phyloP scores from a whole-genome alignment of 2,329 filamentous ascomycete species.

The Fusarium bactridioides region DNA sequence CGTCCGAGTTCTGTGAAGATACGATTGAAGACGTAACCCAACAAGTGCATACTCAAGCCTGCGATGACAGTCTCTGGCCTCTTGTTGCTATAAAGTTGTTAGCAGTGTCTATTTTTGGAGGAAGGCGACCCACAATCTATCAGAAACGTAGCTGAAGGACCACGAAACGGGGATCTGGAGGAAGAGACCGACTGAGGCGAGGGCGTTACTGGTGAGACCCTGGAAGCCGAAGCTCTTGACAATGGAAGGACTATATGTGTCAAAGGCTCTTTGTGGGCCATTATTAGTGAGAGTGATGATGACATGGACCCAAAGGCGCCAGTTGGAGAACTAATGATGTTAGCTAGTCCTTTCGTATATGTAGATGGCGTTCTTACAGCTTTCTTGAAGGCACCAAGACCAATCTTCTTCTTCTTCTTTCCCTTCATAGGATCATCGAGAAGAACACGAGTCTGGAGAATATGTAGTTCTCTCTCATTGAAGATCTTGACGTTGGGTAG shows the following conservation, averaged over 20 bases:
- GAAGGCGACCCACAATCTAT: slow-evolving; percentile 54
- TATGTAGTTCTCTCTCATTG: slow-evolving; percentile 51
- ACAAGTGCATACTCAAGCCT: slow-evolving; percentile 55
- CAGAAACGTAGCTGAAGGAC: slow-evolving; percentile 60
- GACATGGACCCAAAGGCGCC: slow-evolving; percentile 61
- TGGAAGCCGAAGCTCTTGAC: slow-evolving; percentile 62
- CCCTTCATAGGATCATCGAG: slow-evolving; percentile 56
- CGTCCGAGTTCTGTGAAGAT: slow-evolving; percentile 56
- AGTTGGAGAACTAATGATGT: slow-evolving; percentile 60
- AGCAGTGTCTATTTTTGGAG: accelerated
- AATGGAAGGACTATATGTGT: slow-evolving; percentile 63
- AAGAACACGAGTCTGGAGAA: slow-evolving; percentile 52
- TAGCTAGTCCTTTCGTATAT: no score
- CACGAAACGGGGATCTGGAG: slow-evolving; percentile 61
- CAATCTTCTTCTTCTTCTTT: slow-evolving; percentile 58
- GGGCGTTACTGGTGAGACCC: slow-evolving; percentile 58
- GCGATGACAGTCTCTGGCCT: slow-evolving; percentile 62
- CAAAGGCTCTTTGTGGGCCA: slow-evolving; percentile 56
- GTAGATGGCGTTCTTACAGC: no score
- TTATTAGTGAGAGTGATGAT: slow-evolving; percentile 60
- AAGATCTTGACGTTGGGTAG: slow-evolving; percentile 48
- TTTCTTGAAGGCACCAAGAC: slow-evolving; percentile 53
- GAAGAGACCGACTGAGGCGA: slow-evolving; percentile 63
- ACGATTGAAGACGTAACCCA: slow-evolving; percentile 63
- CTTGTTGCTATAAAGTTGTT: slow-evolving; percentile 45